Base-by-base conservation (phyloP, 2,329 filamentous ascomycete genomes). In the Nothophoma quercina region DNA sequence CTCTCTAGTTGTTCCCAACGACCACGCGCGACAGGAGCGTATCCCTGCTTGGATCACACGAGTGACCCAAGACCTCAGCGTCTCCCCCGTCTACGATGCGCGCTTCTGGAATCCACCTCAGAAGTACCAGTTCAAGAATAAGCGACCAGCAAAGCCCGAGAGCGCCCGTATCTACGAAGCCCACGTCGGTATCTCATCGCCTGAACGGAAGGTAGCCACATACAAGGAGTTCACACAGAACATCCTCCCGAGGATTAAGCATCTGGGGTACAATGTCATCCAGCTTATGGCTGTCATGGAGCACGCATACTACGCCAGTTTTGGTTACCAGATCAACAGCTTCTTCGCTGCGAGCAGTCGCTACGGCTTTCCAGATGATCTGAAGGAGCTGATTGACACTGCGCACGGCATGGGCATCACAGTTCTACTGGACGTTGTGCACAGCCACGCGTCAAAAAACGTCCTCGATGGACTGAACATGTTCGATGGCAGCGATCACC, bases 231-330 rank as follows among this genome's bases (percentile, higher is more conserved):
- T 99, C 74, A 98, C 93, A 2, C 83, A 87, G 68, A 91, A 90
- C 74, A 92, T 96, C 83, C 84, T 99, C 7, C 93, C 93, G 13
- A 86, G 93, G 51, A 98, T 99, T 78, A 88, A 93, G 70, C 80
- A 86, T 59, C 81, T 98, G 34, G 95, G 93, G 32, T 99, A 99
- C 81, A 98, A 99, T 72, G 90, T 93, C 47, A 98, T 99, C 63
- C 95, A 99, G 74, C 82, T 99, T 59, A 99, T 99, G 95, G 95
- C 95, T 36, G 83, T 99, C 70, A 99, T 99, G 93, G 95, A 99
- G 73, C 95, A 99, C 77, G 95, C 95, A 41, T 99, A 99, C 81
- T 99, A 99, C 74, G 95, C 95, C 67, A 98, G 93, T 70, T 99
- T 99, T 68, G 95, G 95, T 38, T 99, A 99, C 75, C 95, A 99